These are phyloP conservation scores for Colletotrichum somersetense DNA, from an alignment of 2,329 filamentous ascomycete species.

Conservation along the genomic window DNA sequence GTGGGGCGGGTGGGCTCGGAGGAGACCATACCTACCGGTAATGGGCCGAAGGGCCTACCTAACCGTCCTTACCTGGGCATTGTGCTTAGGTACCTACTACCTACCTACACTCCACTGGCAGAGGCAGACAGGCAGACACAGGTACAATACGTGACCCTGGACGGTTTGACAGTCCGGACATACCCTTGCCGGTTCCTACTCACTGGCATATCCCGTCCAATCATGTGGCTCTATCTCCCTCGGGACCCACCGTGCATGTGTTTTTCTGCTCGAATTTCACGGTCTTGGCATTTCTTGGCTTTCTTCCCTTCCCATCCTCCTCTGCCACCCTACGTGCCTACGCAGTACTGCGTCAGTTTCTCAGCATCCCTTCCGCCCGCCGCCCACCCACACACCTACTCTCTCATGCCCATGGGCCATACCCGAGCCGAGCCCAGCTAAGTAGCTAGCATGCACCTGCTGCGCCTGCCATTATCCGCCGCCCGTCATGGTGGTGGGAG, in stretches of 20 bases:
- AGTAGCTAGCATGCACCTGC: not conserved
- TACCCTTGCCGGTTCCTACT: slow-evolving; percentile 5
- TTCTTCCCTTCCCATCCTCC: slow-evolving; percentile 29
- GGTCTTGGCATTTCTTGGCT: slow-evolving; percentile 40
- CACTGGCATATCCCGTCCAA: slow-evolving; percentile 13
- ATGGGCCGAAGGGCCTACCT: not conserved
- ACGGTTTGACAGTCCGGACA: not conserved
- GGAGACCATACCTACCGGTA: not conserved
- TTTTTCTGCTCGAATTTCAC: slow-evolving; percentile 34
- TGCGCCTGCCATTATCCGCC: not conserved
- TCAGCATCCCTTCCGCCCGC: too few relatives aligned
- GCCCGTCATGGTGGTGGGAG: not conserved
- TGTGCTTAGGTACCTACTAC: too few relatives aligned
- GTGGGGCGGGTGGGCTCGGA: slow-evolving; percentile 4
- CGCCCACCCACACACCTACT: not conserved
- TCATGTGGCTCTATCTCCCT: not conserved
- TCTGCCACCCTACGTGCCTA: not conserved
- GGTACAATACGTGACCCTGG: not conserved
- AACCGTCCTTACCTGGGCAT: too few relatives aligned
- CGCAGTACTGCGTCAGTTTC: too few relatives aligned
- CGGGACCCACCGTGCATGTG: slow-evolving; percentile 10
- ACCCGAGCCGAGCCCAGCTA: not conserved
- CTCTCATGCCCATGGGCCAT: not conserved
- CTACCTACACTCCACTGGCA: too few relatives aligned
- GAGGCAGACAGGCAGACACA: too few relatives aligned